Percentiles rank a stretch among this genome's conserved stretches.
These are phyloP conservation scores for Hypoxylon trugodes DNA, from an alignment of 495 filamentous ascomycete species.

Conservation along the genomic window DNA sequence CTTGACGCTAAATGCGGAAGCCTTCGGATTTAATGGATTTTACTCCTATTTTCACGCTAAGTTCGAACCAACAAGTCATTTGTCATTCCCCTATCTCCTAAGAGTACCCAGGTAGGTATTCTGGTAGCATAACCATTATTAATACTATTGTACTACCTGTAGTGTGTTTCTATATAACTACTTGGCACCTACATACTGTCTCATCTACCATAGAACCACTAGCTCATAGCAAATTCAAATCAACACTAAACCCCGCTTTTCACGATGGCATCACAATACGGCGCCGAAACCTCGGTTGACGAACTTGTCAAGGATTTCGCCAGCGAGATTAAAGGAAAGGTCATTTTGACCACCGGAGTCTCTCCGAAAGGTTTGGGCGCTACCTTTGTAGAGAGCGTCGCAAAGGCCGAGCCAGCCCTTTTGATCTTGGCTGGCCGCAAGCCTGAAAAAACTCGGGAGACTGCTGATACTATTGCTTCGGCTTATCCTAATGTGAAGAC, in stretches of 20 bases:
- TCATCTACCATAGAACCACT: neutral
- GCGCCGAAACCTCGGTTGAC: neutral
- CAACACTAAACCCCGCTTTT: neutral
- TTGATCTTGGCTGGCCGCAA: conserved; percentile 60
- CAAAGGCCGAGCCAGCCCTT: conserved; percentile 48
- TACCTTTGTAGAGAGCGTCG: conserved; percentile 49
- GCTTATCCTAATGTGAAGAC: conserved; percentile 28
- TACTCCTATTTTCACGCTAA: too few relatives aligned
- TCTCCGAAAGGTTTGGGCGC: conserved; percentile 55
- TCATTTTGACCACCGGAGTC: conserved; percentile 56
- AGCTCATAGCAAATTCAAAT: neutral
- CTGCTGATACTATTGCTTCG: conserved; percentile 38
- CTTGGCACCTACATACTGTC: too few relatives aligned
- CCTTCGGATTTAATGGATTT: too few relatives aligned
- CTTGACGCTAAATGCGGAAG: too few relatives aligned
- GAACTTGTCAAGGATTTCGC: conserved; percentile 9
- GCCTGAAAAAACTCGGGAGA: conserved; percentile 48
- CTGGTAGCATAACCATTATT: too few relatives aligned
- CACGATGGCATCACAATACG: conserved; percentile 2
- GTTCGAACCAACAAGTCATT: too few relatives aligned
- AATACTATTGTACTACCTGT: too few relatives aligned
- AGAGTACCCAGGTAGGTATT: too few relatives aligned
- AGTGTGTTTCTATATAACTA: too few relatives aligned
- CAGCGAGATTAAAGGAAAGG: conserved; percentile 29
- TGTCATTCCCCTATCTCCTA: too few relatives aligned